Evolutionary conservation across 352 stramenopile genomes (phyloP).

Genomic region (Aphanomyces euteiches): DNA sequence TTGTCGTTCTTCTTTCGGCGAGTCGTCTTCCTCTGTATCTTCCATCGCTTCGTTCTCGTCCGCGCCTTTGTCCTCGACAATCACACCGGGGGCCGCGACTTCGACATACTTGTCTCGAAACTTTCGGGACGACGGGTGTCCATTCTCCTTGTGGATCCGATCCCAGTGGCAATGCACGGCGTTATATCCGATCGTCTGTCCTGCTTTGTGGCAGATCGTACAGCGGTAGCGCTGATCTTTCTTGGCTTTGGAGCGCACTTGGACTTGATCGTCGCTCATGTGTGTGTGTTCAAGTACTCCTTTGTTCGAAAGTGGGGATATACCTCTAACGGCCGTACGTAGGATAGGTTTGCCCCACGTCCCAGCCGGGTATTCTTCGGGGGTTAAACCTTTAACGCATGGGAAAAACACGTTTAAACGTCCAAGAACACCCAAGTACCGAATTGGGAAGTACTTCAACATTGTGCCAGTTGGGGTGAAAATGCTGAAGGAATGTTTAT

Average conservation of each 20-base stretch:
- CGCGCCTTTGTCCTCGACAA: not conserved
- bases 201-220: conserved; percentile 13
- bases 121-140: conserved; percentile 15
- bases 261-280: not conserved
- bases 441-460: conserved; percentile 16
- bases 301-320: conserved; percentile 14
- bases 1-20: not conserved
- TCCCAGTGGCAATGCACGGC: conserved; percentile 18
- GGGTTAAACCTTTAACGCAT: not conserved
- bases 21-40: not conserved
- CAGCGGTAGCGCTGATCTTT: conserved; percentile 15
- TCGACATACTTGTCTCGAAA: conserved; percentile 13
- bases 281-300: not conserved
- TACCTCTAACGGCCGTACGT: conserved; percentile 10
- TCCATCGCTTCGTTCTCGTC: not conserved
- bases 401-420: conserved; percentile 3
- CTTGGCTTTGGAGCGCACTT: conserved; percentile 6
- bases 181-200: conserved; percentile 18
- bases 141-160: conserved; percentile 17
- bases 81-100: conserved; percentile 10
- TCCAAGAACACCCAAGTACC: conserved; percentile 18
- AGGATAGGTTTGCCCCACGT: not conserved
- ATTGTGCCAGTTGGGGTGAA: too few species aligned
- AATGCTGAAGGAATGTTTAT: not conserved
- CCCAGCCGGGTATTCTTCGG: too few species aligned